Percentiles rank a stretch among this genome's conserved stretches.
These are phyloP conservation scores for Suhomyces terraborum DNA, from an alignment of 1,139 yeast genomes.

Conservation along the genomic window DNA sequence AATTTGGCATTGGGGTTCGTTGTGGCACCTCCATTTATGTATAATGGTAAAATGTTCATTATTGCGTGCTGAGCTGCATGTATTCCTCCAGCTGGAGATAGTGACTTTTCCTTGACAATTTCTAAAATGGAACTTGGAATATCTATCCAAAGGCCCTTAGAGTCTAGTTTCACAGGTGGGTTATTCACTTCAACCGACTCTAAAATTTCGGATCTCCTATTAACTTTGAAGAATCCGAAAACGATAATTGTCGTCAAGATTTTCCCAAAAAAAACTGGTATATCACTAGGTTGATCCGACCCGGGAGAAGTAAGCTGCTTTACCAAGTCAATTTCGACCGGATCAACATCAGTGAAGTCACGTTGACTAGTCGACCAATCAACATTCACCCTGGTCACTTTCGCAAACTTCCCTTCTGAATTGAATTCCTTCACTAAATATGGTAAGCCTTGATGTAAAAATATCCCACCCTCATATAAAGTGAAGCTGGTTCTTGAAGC, in stretches of 20 bases:
- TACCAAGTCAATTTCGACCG: conserved; percentile 67
- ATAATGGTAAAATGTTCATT: conserved; percentile 70
- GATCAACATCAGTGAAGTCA: conserved; percentile 92
- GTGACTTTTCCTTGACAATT: conserved; percentile 52
- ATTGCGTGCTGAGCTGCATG: conserved; percentile 95
- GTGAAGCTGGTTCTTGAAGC: conserved; percentile 88
- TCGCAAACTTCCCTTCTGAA: conserved; percentile 72
- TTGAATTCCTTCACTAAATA: conserved; percentile 84
- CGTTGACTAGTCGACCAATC: conserved; percentile 93
- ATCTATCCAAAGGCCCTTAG: conserved; percentile 92
- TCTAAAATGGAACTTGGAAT: conserved; percentile 67
- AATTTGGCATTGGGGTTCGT: conserved; percentile 50
- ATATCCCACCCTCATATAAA: conserved; percentile 92
- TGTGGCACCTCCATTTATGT: conserved; percentile 45
- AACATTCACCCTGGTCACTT: conserved; percentile 82
- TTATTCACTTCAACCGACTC: conserved; percentile 93
- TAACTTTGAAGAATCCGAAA: conserved; percentile 90
- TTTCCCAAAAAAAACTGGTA: conserved; percentile 74
- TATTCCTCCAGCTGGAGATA: conserved; percentile 86
- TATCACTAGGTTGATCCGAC: conserved; percentile 38
- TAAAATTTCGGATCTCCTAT: conserved; percentile 69
- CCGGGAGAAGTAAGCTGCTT: conserved; percentile 47
- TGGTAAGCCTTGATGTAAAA: conserved; percentile 89
- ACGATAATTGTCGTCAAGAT: conserved; percentile 73
- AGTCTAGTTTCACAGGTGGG: conserved; percentile 69